Conservation (phyloP, 1,139 yeast species). For the Schwanniomyces etchellsii region DNA sequence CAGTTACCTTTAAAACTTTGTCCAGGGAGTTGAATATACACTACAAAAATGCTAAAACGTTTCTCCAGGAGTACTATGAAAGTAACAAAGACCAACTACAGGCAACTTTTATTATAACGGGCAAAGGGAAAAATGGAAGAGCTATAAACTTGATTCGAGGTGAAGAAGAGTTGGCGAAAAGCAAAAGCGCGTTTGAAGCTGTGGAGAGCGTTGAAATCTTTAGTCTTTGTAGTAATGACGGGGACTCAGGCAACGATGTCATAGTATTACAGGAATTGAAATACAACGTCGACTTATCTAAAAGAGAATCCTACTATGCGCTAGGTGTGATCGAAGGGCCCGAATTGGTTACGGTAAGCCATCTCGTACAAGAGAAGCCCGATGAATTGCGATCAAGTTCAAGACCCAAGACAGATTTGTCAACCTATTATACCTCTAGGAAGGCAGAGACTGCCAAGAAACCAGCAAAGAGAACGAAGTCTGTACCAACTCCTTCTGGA, state of each 20-base stretch:
- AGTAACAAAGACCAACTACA: constrained; percentile 24
- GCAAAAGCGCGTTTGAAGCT: constrained; percentile 13
- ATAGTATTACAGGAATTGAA: constrained; percentile 26
- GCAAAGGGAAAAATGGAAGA: constrained; percentile 13
- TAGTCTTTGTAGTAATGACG: constrained; percentile 17
- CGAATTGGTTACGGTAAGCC: constrained; percentile 10
- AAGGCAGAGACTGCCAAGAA: constrained; percentile 11
- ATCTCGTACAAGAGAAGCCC: constrained; percentile 3
- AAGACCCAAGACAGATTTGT: constrained; percentile 8
- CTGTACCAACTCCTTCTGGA: constrained; percentile 10
- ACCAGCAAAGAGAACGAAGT: constrained; percentile 6
- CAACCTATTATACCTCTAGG: constrained; percentile 17
- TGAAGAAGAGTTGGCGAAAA: constrained; percentile 13
- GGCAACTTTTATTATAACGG: constrained; percentile 32
- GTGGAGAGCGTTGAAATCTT: constrained; percentile 29
- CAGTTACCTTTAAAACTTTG: constrained; percentile 26
- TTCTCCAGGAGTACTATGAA: constrained; percentile 26
- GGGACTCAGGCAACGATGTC: constrained; percentile 15
- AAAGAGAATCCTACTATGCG: constrained; percentile 16
- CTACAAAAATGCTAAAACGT: constrained; percentile 22
- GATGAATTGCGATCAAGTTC: constrained; percentile 8
- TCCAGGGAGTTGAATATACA: constrained; percentile 24
- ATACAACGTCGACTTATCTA: constrained; percentile 13
- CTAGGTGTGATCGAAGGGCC: constrained; percentile 36
- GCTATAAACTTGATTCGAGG: constrained; percentile 18